phyloP scores from a whole-genome alignment of 2,329 filamentous ascomycete genomes.

The Talaromyces sp. region DNA sequence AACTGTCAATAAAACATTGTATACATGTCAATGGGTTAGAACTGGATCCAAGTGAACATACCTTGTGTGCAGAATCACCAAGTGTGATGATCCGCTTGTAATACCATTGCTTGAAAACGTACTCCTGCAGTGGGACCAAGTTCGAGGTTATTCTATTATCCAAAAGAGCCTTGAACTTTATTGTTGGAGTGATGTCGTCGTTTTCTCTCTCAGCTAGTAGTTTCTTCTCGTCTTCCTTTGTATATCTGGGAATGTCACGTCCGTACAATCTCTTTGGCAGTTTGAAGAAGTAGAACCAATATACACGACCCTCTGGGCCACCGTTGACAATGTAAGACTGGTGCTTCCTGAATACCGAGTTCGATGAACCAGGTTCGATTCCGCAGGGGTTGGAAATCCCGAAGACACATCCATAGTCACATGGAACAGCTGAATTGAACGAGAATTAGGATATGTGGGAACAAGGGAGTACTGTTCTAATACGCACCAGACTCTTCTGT shows the following conservation, averaged over 20 bases:
- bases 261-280: conserved; percentile 19
- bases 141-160: conserved; percentile 15
- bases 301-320: conserved; percentile 2
- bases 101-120: conserved; percentile 27
- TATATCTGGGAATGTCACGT: conserved; percentile 21
- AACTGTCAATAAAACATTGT: not conserved
- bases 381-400: conserved; percentile 7
- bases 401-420: conserved; percentile 7
- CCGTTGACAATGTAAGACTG: conserved; percentile 4
- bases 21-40: too few relatives aligned
- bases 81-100: conserved; percentile 16
- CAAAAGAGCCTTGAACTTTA: conserved; percentile 31
- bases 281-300: conserved; percentile 7
- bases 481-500: not conserved
- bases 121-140: conserved; percentile 25
- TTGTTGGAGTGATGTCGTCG: conserved; percentile 19
- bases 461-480: too few relatives aligned
- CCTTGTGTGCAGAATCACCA: conserved; percentile 29
- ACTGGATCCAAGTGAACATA: too few relatives aligned
- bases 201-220: conserved; percentile 20
- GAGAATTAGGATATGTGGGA: too few relatives aligned
- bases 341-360: conserved; percentile 2
- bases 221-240: conserved; percentile 22
- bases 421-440: conserved; percentile 7
- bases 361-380: conserved; percentile 1